Evolutionary conservation across 2,329 filamentous ascomycete species (phyloP).

Genomic region (Cyphellophora attinorum): DNA sequence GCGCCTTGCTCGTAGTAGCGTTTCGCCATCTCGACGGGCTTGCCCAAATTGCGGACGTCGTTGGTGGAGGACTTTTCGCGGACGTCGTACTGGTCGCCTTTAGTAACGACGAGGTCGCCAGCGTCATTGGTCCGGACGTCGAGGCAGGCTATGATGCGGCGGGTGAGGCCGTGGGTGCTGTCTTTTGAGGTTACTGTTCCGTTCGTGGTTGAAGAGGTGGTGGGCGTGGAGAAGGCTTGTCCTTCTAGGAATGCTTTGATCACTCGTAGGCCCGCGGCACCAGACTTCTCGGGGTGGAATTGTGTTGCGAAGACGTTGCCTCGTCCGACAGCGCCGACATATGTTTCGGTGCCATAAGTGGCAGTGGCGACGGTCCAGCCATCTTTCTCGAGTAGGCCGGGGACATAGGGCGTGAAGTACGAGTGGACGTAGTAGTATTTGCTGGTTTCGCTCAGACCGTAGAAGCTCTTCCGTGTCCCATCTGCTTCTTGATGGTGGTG

Average conservation of each 20-base stretch:
- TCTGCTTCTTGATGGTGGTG: constrained; percentile 20
- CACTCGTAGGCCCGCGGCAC: constrained; percentile 74
- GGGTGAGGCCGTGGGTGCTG: constrained; percentile 62
- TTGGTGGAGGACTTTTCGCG: constrained; percentile 64
- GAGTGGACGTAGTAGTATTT: constrained; percentile 99
- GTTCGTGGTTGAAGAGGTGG: constrained; percentile 1
- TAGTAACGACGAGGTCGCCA: constrained; percentile 93
- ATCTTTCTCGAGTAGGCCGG: constrained; percentile 63
- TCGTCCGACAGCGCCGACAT: constrained; percentile 80
- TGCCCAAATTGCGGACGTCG: constrained; percentile 82
- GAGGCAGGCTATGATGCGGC: constrained; percentile 87
- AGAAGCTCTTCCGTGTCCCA: constrained; percentile 47
- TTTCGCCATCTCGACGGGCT: constrained; percentile 89
- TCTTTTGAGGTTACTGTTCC: constrained; percentile 1
- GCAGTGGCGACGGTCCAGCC: constrained; percentile 92
- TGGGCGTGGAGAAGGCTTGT: constrained; percentile 35
- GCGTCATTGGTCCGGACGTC: constrained; percentile 91
- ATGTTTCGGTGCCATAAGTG: constrained; percentile 77
- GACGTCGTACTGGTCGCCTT: constrained; percentile 97
- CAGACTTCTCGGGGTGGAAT: constrained; percentile 97
- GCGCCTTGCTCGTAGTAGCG: constrained; percentile 94
- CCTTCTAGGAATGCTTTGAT: constrained; percentile 81
- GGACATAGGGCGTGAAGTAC: constrained; percentile 70
- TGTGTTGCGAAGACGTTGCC: constrained; percentile 85
- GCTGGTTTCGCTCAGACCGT: constrained; percentile 66